Evolutionary conservation across 1,139 yeast genomes (phyloP), one percentile per base, ranked within the genome.

Genomic region (Arxiozyma telluris): DNA sequence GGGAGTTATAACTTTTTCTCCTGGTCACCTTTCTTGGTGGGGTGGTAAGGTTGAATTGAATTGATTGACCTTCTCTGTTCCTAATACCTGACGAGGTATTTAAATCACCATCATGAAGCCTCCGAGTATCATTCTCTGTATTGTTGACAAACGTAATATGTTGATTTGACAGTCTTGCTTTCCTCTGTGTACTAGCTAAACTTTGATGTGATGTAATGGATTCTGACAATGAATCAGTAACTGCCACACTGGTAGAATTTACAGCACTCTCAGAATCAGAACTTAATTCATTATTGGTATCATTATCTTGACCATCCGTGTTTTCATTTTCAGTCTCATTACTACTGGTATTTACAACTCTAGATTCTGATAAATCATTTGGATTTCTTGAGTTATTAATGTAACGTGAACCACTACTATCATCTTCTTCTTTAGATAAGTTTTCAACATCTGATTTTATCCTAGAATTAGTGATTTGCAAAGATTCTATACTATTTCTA

Each of bases 391-490:
- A 12, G 17, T 17, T 46, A 38, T 38, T 21, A 5, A 21, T 17
- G 23, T 15, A 46, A 12, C 1, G 17, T 15, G 49, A 38, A 7
- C 22, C 20, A 22, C 5, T 15, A 11, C 23, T 41, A 15, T 46
- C 17, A 18, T 45, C 18, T 11, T 45, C 41, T 20, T 30, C 21
- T 12, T 9, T 30, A 17, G 49, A n/a, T 21, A 22, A 34, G 15
- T 34, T 25, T 4, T 46, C 17, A 6, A 34, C 23, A 27, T 34
- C 30, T 38, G 20, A 15, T 20, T 18, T 34, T 27, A 38, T 4
- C 4, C 21, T 27, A 4, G 21, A 34, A 21, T 34, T 41, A 21
- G 22, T 85, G 95, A 43, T 82, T 80, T 1, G 96, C 3, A 38
- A 30, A 34, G 38, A 18, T 41, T 41, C 45, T 22, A 41, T 18